Evolutionary conservation across 352 stramenopile species (phyloP).

Genomic region (Thalassiosira hispida): DNA sequence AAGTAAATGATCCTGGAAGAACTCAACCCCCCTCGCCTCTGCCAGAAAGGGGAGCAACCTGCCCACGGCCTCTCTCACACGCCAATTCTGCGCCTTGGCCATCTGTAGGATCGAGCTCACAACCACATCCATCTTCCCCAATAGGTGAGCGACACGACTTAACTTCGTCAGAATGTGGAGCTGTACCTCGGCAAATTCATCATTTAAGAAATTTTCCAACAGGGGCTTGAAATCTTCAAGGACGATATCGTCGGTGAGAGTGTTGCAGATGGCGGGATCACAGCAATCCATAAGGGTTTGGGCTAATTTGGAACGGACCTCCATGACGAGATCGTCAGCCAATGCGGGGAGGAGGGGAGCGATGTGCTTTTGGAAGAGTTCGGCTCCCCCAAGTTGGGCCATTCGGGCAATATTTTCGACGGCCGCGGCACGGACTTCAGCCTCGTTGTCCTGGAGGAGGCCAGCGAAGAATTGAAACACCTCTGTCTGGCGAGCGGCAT

Average conservation of each 20-base stretch:
- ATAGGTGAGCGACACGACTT: conserved; percentile 83
- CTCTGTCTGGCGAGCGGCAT: conserved; percentile 84
- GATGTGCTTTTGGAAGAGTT: conserved; percentile 91
- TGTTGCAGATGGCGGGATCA: conserved; percentile 87
- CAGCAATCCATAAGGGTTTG: conserved; percentile 91
- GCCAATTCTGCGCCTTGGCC: conserved; percentile 92
- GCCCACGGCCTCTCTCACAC: conserved; percentile 92
- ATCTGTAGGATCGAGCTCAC: conserved; percentile 91
- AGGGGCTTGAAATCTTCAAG: conserved; percentile 79
- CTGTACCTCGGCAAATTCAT: conserved; percentile 90
- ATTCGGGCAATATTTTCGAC: conserved; percentile 93
- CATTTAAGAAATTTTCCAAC: conserved; percentile 80
- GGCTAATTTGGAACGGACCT: conserved; percentile 91
- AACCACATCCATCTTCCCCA: conserved; percentile 91
- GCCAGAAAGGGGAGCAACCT: conserved; percentile 90
- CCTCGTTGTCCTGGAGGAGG: conserved; percentile 91
- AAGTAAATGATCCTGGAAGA: conserved; percentile 78
- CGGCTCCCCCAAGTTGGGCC: conserved; percentile 90
- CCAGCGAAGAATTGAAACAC: conserved; percentile 91
- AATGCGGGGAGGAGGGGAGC: conserved; percentile 90
- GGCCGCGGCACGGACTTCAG: conserved; percentile 91
- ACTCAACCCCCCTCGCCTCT: conserved; percentile 87
- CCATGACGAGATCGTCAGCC: conserved; percentile 93
- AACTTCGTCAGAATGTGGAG: conserved; percentile 94
- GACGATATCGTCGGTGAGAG: conserved; percentile 74